These are phyloP conservation scores for Rhizopus delemar DNA, from an alignment of 371 early-diverging fungal genomes.

Conservation along the genomic window DNA sequence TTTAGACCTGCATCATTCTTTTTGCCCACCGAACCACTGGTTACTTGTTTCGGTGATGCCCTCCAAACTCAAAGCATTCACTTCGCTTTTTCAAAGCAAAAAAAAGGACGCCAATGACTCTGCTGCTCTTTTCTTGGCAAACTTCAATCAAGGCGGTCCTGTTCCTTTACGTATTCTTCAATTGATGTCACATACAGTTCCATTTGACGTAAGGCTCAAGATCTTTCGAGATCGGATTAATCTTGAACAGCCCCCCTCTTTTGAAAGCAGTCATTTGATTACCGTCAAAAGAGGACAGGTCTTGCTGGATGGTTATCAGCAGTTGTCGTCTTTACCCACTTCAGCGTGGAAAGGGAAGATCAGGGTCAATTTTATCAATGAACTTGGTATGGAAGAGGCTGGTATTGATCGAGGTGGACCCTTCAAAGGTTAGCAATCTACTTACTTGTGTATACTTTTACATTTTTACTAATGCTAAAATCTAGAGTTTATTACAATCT, in stretches of 20 bases:
- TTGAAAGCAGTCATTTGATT: conserved; percentile 39
- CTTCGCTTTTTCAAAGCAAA: conserved; percentile 19
- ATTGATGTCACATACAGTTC: conserved; percentile 84
- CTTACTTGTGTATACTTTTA: conserved; percentile 24
- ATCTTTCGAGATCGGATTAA: conserved; percentile 77
- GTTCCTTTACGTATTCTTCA: conserved; percentile 67
- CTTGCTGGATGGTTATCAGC: conserved; percentile 80
- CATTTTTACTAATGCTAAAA: conserved; percentile 21
- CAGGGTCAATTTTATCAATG: conserved; percentile 80
- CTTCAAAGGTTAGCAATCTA: conserved; percentile 66
- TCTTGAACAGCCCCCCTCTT: conserved; percentile 46
- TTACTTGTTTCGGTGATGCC: conserved; percentile 52
- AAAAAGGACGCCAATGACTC: background rate
- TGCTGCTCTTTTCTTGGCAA: conserved; percentile 28
- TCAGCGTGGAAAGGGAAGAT: conserved; percentile 72
- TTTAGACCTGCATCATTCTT: conserved; percentile 71
- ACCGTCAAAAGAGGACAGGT: conserved; percentile 70
- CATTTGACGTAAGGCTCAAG: conserved; percentile 77
- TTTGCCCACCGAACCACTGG: conserved; percentile 76
- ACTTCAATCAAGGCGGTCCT: conserved; percentile 53
- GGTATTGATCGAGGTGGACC: conserved; percentile 95
- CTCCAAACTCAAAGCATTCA: conserved; percentile 27
- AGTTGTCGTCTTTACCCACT: conserved; percentile 54
- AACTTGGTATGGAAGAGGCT: conserved; percentile 71
- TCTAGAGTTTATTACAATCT: conserved; percentile 79